Percentiles rank a stretch among this genome's conserved stretches.
Evolutionary conservation across 148 eudicot species (phyloP).

Genomic region (Silene latifolia): DNA sequence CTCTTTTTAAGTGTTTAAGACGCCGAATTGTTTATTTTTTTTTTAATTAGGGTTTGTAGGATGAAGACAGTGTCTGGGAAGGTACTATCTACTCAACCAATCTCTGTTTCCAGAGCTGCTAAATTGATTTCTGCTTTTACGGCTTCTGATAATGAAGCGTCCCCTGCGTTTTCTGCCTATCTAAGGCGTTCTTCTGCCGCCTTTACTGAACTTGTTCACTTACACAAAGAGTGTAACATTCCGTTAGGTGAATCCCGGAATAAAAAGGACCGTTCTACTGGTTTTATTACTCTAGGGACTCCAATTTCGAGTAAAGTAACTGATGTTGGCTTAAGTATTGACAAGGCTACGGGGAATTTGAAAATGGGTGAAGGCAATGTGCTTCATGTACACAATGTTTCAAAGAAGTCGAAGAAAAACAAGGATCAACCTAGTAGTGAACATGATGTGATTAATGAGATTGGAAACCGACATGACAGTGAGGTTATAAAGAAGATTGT

Average conservation of each 20-base stretch:
- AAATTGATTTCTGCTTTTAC: conserved; percentile 44
- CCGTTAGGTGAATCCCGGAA: background rate
- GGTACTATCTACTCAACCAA: conserved; percentile 35
- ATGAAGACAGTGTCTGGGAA: conserved; percentile 21
- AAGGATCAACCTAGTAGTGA: too few species aligned
- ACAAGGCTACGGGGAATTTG: background rate
- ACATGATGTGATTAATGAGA: too few species aligned
- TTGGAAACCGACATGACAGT: too few species aligned
- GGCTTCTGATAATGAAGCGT: conserved; percentile 49
- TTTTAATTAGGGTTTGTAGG: background rate
- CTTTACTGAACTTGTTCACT: conserved; percentile 40
- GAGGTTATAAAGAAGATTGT: too few species aligned
- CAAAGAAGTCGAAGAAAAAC: too few species aligned
- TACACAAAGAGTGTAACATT: conserved; percentile 28
- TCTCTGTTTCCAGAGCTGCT: conserved; percentile 54
- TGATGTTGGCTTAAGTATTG: background rate
- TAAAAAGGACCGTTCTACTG: background rate
- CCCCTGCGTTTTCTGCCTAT: conserved; percentile 44
- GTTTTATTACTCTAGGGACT: too few species aligned
- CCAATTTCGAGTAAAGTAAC: background rate
- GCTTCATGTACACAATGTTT: too few species aligned
- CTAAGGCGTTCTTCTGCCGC: conserved; percentile 46
- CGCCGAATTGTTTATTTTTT: too few species aligned
- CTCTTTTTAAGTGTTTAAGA: too few species aligned
- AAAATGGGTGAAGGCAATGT: too few species aligned